Evolutionary conservation across 2,329 filamentous ascomycete genomes (phyloP).

Genomic region (Arthrobotrys conoides): DNA sequence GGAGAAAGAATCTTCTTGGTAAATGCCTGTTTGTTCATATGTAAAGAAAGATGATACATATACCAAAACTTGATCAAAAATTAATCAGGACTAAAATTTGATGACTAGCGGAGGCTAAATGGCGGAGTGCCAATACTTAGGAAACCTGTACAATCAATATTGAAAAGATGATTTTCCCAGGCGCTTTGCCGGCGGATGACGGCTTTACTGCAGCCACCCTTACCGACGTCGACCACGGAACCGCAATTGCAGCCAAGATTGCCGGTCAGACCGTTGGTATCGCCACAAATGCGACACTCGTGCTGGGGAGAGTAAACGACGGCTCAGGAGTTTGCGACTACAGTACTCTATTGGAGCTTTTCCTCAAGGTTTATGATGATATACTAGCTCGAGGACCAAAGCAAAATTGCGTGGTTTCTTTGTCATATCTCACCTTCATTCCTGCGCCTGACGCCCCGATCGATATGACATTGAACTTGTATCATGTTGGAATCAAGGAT

Average conservation of each 20-base stretch:
- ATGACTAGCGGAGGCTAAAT: no score
- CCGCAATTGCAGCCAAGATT: conserved; percentile 12
- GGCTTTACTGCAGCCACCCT: background rate
- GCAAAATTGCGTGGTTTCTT: conserved; percentile 2
- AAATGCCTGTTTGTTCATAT: no score
- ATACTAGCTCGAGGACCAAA: background rate
- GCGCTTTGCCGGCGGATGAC: conserved; percentile 21
- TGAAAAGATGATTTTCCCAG: conserved; percentile 18
- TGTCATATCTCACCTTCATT: background rate
- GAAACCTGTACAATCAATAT: conserved; percentile 16
- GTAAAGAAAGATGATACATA: no score
- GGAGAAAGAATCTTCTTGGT: no score
- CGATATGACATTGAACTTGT: background rate
- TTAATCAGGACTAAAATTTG: no score
- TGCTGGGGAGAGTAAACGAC: conserved; percentile 4
- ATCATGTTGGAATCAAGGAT: background rate
- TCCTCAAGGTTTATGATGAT: conserved; percentile 19
- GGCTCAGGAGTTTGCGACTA: background rate
- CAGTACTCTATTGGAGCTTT: background rate
- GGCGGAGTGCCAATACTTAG: background rate
- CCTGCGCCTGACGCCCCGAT: background rate
- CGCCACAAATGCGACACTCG: conserved; percentile 28
- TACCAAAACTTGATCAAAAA: no score
- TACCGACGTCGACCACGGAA: conserved; percentile 16
- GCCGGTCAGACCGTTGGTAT: conserved; percentile 18